Conservation (phyloP, 2,329 filamentous ascomycete species). For the Trichoderma koningii region DNA sequence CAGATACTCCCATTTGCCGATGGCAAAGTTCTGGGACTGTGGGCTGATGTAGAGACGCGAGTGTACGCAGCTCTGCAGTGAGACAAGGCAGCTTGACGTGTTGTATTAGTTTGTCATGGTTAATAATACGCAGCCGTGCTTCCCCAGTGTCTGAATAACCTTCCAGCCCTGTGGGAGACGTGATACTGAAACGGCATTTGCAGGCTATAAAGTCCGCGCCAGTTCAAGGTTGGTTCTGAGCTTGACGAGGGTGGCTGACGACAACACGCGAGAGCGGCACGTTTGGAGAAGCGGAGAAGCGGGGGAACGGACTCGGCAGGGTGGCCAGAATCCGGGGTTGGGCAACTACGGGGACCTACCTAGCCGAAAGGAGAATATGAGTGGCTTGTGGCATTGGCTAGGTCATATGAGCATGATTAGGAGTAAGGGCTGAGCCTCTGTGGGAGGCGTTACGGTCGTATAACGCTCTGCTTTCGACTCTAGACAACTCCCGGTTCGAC, state of each 20-base stretch:
- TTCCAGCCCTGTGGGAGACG: too few relatives aligned
- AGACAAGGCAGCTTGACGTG: neutral
- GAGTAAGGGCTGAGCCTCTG: neutral
- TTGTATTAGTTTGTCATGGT: neutral
- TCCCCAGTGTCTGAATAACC: too few relatives aligned
- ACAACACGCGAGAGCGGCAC: neutral
- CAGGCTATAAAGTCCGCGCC: neutral
- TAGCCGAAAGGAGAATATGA: neutral
- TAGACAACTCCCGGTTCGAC: too few relatives aligned
- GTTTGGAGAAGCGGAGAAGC: constrained; percentile 2
- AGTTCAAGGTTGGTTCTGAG: too few relatives aligned
- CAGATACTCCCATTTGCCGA: constrained; percentile 14
- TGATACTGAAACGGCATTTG: too few relatives aligned
- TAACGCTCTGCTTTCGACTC: too few relatives aligned
- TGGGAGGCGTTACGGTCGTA: too few relatives aligned
- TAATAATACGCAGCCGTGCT: too few relatives aligned
- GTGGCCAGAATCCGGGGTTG: neutral
- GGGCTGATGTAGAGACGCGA: constrained; percentile 9
- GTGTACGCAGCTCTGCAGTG: constrained; percentile 13
- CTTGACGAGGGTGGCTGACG: neutral
- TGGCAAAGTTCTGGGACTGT: neutral
- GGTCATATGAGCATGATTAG: neutral
- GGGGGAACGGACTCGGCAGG: neutral
- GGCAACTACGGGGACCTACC: neutral
- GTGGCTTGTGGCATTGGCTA: neutral